A percentile compares a stretch with the other conserved stretches of the same genome.
Conservation (phyloP, 352 stramenopile genomes). For the Globisporangium cederbergense region DNA sequence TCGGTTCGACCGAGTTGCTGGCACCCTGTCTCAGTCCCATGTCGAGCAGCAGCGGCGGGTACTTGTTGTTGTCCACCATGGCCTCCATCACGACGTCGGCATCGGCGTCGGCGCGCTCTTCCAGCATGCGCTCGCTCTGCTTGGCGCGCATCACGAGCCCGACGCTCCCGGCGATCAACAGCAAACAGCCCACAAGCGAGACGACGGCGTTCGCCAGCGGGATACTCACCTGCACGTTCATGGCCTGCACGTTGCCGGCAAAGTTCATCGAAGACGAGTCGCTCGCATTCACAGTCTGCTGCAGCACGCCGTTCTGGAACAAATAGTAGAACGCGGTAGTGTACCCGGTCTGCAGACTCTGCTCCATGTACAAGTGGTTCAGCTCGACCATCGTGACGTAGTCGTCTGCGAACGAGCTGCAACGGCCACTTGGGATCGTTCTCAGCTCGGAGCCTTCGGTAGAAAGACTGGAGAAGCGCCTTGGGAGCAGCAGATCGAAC, state of each 20-base stretch:
- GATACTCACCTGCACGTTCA: conserved; percentile 14
- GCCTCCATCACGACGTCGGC: not conserved
- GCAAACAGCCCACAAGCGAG: conserved; percentile 4
- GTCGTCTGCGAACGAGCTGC: conserved; percentile 9
- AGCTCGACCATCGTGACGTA: conserved; percentile 18
- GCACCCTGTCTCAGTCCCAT: not conserved
- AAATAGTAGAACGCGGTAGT: conserved; percentile 32
- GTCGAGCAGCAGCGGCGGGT: conserved; percentile 9
- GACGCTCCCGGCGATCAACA: conserved; percentile 1
- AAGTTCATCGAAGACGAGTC: not conserved
- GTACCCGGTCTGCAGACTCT: conserved; percentile 33
- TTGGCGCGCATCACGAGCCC: not conserved
- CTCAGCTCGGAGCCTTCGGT: not conserved
- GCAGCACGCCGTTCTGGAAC: conserved; percentile 28
- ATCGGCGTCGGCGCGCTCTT: conserved; percentile 3
- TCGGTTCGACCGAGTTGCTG: not conserved
- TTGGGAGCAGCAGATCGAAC: conserved; percentile 1
- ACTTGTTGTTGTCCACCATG: conserved; percentile 12
- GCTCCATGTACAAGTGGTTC: conserved; percentile 42
- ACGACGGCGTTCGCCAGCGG: conserved; percentile 8
- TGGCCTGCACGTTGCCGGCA: conserved; percentile 6
- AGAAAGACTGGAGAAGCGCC: not conserved
- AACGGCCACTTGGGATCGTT: not conserved
- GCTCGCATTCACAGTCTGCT: not conserved
- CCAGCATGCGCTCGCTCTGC: not conserved